A percentile compares a stretch with the other conserved stretches of the same genome.
These are phyloP conservation scores for Magnolia changhungtana DNA, from an alignment of 164 flowering plant genomes.

Conservation along the genomic window DNA sequence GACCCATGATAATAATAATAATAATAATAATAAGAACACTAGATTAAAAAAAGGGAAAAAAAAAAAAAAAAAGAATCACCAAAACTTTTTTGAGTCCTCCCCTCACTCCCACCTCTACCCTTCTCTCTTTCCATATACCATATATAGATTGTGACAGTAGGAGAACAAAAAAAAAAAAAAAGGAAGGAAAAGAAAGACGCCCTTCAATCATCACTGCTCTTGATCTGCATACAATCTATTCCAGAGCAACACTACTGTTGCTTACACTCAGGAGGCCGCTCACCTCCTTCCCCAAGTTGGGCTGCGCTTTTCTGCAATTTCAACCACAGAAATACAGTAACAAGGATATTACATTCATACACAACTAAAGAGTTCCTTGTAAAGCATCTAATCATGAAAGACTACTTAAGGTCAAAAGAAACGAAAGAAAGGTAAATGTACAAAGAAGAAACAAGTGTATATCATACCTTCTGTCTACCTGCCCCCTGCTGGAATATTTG, in stretches of 20 bases:
- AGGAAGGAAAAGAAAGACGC: not conserved
- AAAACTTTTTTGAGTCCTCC: slow-evolving; percentile 9
- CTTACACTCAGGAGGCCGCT: slow-evolving; percentile 40
- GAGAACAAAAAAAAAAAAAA: not conserved
- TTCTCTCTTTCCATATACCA: not conserved
- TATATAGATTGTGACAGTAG: not conserved
- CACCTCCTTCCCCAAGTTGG: slow-evolving; percentile 32
- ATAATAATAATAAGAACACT: too few species aligned
- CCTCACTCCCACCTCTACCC: not conserved
- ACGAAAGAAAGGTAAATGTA: not conserved
- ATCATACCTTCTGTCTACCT: slow-evolving; percentile 33
- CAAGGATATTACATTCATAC: not conserved
- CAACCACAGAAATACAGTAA: not conserved
- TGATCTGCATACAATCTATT: not conserved
- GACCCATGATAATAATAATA: not conserved
- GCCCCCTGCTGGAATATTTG: slow-evolving; percentile 28
- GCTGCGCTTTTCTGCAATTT: slow-evolving; percentile 45
- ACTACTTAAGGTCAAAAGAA: not conserved
- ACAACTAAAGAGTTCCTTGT: not conserved
- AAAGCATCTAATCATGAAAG: slow-evolving; percentile 14
- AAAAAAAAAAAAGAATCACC: slow-evolving; percentile 7
- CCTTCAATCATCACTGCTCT: not conserved
- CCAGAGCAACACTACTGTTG: slow-evolving; percentile 25
- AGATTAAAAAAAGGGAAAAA: too few species aligned
- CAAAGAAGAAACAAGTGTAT: not conserved